phyloP scores from a whole-genome alignment of 164 flowering plant species.

The Saururus chinensis region DNA sequence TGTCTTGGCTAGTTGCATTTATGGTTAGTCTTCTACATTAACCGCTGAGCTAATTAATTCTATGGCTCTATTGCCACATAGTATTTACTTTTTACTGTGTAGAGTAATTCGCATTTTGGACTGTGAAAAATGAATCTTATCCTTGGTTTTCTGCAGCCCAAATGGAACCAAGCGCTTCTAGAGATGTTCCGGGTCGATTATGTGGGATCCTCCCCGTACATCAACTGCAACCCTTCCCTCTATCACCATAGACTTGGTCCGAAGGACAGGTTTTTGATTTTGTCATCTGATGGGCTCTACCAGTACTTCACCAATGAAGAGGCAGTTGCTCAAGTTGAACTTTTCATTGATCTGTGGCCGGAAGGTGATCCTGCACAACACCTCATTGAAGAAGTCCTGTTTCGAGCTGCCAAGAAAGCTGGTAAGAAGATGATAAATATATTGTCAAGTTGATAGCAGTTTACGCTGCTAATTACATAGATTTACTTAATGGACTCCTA shows the following conservation, averaged over 20 bases:
- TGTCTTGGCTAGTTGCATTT: no score
- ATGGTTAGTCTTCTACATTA: no score
- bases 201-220: slow-evolving; percentile 44
- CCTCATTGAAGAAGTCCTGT: slow-evolving; percentile 54
- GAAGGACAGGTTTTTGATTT: slow-evolving; percentile 52
- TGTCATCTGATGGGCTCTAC: slow-evolving; percentile 67
- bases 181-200: slow-evolving; percentile 53
- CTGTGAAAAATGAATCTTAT: not conserved
- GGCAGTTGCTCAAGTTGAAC: slow-evolving; percentile 55
- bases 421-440: slow-evolving; percentile 26
- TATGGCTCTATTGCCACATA: no score
- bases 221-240: slow-evolving; percentile 45
- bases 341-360: slow-evolving; percentile 58
- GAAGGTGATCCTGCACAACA: slow-evolving; percentile 79
- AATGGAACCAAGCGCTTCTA: slow-evolving; percentile 45
- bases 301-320: slow-evolving; percentile 72
- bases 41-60: no score
- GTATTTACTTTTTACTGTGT: not conserved
- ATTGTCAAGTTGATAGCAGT: not conserved
- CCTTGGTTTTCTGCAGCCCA: slow-evolving; percentile 35
- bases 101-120: not conserved
- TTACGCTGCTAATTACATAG: not conserved
- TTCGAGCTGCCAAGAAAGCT: slow-evolving; percentile 65
- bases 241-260: slow-evolving; percentile 51
- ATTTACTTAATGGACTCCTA: not conserved